Percentiles rank a stretch among this genome's conserved stretches.
These are phyloP conservation scores for Aureobasidium sp. DNA, from an alignment of 2,329 filamentous ascomycete species.

Conservation along the genomic window DNA sequence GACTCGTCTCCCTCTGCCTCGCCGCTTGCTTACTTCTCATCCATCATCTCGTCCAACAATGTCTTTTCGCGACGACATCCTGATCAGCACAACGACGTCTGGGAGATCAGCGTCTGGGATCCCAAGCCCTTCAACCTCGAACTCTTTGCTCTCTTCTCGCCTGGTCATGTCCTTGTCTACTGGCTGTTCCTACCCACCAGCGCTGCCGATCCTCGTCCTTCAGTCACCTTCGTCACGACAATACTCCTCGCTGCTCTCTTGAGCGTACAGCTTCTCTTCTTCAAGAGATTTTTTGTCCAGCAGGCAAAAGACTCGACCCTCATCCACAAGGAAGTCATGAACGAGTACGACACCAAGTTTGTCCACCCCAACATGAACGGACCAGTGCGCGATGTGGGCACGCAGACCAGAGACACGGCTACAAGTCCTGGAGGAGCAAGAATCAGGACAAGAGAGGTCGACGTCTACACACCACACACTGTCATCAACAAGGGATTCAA, in stretches of 20 bases:
- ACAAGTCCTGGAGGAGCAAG: slow-evolving; percentile 25
- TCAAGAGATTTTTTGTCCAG: slow-evolving; percentile 69
- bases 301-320: slow-evolving; percentile 78
- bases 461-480: slow-evolving; percentile 55
- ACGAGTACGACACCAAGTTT: slow-evolving; percentile 94
- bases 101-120: slow-evolving; percentile 92
- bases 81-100: slow-evolving; percentile 76
- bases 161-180: slow-evolving; percentile 86
- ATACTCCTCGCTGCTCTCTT: slow-evolving; percentile 69
- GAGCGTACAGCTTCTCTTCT: slow-evolving; percentile 65
- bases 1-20: slow-evolving; percentile 77
- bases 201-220: slow-evolving; percentile 69
- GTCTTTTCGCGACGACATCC: slow-evolving; percentile 82
- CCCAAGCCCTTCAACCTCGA: slow-evolving; percentile 75
- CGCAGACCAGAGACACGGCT: slow-evolving; percentile 56
- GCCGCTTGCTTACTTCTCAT: slow-evolving; percentile 67
- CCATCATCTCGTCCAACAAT: slow-evolving; percentile 57
- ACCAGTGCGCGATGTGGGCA: slow-evolving; percentile 68
- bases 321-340: slow-evolving; percentile 84
- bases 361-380: slow-evolving; percentile 86
- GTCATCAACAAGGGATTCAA: slow-evolving; percentile 68
- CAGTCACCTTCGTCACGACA: slow-evolving; percentile 76
- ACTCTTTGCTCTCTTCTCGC: slow-evolving; percentile 86
- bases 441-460: slow-evolving; percentile 41
- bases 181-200: slow-evolving; percentile 76